Conservation (phyloP, 495 filamentous ascomycete genomes). For the Aspergillus bridgeri region DNA sequence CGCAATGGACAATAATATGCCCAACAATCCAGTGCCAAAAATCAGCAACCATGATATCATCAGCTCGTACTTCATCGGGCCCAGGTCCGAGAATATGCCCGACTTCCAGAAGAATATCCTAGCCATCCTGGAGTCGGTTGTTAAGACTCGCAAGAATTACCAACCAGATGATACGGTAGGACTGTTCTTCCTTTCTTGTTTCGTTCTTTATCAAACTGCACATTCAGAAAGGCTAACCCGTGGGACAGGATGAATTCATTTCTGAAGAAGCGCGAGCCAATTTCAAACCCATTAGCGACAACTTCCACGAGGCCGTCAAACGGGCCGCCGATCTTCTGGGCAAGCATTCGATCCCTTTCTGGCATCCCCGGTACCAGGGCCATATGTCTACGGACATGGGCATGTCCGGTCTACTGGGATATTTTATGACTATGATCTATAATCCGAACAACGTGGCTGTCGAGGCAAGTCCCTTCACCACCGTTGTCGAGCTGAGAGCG, state of each 20-base stretch:
- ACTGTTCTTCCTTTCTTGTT: too few relatives aligned
- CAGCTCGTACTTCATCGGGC: too few relatives aligned
- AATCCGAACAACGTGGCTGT: constrained; percentile 49
- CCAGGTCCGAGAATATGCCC: too few relatives aligned
- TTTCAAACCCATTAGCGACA: constrained; percentile 23
- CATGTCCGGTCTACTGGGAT: constrained; percentile 36
- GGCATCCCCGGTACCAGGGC: constrained; percentile 41
- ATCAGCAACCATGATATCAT: too few relatives aligned
- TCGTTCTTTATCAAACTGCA: too few relatives aligned
- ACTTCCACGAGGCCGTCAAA: constrained; percentile 23
- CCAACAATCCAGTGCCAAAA: too few relatives aligned
- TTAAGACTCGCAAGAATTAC: too few relatives aligned
- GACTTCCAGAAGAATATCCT: too few relatives aligned
- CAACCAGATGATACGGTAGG: too few relatives aligned
- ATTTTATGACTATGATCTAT: constrained; percentile 47
- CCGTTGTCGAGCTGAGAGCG: constrained; percentile 37
- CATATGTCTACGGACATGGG: constrained; percentile 41
- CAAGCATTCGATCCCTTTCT: constrained; percentile 41
- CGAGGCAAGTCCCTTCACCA: constrained; percentile 42
- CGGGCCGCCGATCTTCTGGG: constrained; percentile 26
- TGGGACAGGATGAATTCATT: constrained; percentile 11
- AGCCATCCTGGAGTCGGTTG: too few relatives aligned
- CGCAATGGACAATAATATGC: too few relatives aligned
- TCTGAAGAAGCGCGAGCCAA: constrained; percentile 22
- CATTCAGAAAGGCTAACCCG: too few relatives aligned